Base-by-base conservation (phyloP, 306 rosid species). In the Pyrus communis region DNA sequence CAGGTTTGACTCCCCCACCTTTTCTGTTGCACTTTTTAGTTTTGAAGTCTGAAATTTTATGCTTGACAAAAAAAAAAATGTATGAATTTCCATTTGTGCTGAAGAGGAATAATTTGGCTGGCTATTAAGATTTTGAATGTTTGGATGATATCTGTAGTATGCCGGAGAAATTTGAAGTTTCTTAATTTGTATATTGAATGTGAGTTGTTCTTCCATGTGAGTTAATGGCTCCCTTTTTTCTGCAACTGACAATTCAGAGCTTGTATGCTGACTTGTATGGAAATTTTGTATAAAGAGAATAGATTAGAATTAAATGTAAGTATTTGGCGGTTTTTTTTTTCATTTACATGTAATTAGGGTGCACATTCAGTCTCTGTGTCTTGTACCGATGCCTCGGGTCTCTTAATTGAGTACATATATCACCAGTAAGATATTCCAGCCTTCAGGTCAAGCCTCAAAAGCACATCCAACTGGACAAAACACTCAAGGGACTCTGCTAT, bases 381-480 rank as follows among this genome's bases (percentile, higher is more conserved):
- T 70, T 76, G 82, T 77, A 78, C 46, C 60, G 74, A 49, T 74
- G 77, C 66, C 61, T 54, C 74, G 71, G 77, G 62, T 82, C 54
- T 51, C 28, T 78, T 78, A 71, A 69, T 64, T 79, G 72, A 55
- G 81, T 80, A 73, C 58, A 77, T 81, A 38, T 54, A 71, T 88
- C 82, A 82, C 76, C 80, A 75, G 79, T 77, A 52, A 81, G 89
- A 74, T 84, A 74, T 86, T 88, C 83, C 91, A 91, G 95, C 83
- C 91, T 87, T 88, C 95, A 91, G 96, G 93, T 89, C 73, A 83
- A 81, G 88, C 79, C 75, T 75, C 46, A 54, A 79, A 63, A 60
- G 19, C 70, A 67, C 65, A 81, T 38, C 67, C 67, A 66, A 78
- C 81, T 86, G 85, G 88, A 86, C 85, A 80, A 84, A 76, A 78